Percentiles rank a stretch among this genome's conserved stretches.
Evolutionary conservation across 352 stramenopile species (phyloP).

Genomic region (Globisporangium polare): DNA sequence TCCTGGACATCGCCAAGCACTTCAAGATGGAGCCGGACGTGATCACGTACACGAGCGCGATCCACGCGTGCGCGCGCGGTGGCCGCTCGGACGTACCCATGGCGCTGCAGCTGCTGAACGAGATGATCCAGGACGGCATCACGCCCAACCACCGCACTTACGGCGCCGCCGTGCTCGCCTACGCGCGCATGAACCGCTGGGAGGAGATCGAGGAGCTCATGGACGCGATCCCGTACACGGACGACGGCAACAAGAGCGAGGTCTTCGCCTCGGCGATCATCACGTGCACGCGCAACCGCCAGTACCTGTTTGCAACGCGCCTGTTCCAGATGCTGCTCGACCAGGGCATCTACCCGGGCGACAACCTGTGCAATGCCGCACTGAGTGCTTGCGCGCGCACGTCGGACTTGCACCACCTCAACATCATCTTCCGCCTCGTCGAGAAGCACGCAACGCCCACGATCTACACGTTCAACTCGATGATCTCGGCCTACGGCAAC

Average conservation of each 20-base stretch:
- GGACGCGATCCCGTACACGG: conserved; percentile 50
- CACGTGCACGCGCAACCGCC: conserved; percentile 65
- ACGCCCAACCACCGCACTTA: conserved; percentile 74
- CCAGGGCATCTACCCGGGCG: conserved; percentile 58
- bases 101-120: conserved; percentile 67
- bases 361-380: conserved; percentile 70
- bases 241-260: conserved; percentile 50
- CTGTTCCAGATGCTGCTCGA: conserved; percentile 67
- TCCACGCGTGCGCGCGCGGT: conserved; percentile 72
- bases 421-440: conserved; percentile 59
- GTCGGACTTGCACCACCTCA: conserved; percentile 51
- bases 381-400: conserved; percentile 66
- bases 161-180: conserved; percentile 61
- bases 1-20: conserved; percentile 68
- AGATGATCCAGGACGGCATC: conserved; percentile 63
- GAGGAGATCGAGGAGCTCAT: conserved; percentile 66
- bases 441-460: conserved; percentile 51
- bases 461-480: conserved; percentile 79
- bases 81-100: conserved; percentile 37
- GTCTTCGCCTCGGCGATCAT: conserved; percentile 76
- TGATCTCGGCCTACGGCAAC: conserved; percentile 83
- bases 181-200: conserved; percentile 63
- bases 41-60: conserved; percentile 76
- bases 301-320: conserved; percentile 53
- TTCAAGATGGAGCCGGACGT: conserved; percentile 63